Base-by-base conservation (phyloP, 2,329 filamentous ascomycete genomes). In the Exophiala oligosperma region DNA sequence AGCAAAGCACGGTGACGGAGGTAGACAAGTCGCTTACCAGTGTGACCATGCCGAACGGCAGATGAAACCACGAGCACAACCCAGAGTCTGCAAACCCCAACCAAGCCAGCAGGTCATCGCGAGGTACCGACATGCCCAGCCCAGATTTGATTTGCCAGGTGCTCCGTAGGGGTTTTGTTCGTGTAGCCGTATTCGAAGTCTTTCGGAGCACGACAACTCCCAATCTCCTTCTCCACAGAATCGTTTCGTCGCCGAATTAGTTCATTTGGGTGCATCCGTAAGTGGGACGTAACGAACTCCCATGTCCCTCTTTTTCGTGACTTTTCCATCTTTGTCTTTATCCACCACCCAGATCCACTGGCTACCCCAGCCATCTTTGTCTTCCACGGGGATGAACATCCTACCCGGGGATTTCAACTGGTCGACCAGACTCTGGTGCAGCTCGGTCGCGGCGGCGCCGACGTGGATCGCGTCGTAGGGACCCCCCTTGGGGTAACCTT, bases 391-490 rank as follows among this genome's bases (percentile, higher is more conserved):
- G n/a, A 88, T 84, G 69, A 88, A 88, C 67, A 88, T 71, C 77
- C 86, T 80, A 0, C 94, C 94, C 0, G 93, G 93, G 2, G 82
- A 77, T 63, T 85, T 85, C 65, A 99, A 76, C 77, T 97, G 94
- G 29, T 86, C 82, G 47, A 96, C 75, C 64, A 97, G 74, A 59
- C 84, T 82, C 17, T 82, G 70, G 71, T 96, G 92, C 54, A 96
- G 75, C 69, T 85, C 82, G 24, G 77, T 82, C 0, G 93, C 93
- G 6, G 91, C 90, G 0, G 94, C 94, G 0, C 94, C 94, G 2
- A 97, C 94, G 71, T 97, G 94, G 59, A 99, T 97, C 2, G 90
- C 92, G 79, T 97, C 91, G 80, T 93, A 99, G 0, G 85, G 61
- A 76, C 83, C 67, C 68, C 75, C 56, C 74, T 81, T 82, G 1